These are phyloP conservation scores for Aphanomyces astaci DNA, from an alignment of 352 stramenopile genomes.

Conservation along the genomic window DNA sequence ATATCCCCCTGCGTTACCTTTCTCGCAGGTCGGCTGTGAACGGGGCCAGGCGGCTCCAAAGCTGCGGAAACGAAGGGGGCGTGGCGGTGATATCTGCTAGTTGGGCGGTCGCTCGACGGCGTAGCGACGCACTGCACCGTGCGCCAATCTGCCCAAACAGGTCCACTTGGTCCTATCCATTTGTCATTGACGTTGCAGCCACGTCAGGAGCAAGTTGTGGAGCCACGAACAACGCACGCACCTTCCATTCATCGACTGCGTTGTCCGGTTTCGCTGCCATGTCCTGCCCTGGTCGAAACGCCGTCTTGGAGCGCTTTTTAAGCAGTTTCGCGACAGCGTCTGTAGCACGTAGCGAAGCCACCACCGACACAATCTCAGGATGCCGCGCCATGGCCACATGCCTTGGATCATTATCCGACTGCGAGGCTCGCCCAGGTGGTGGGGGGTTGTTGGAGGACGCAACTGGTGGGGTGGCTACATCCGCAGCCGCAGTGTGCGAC, in stretches of 20 bases:
- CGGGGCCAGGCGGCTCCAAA: not conserved
- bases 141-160: constrained; percentile 1
- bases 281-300: constrained; percentile 1
- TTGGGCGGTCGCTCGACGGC: not conserved
- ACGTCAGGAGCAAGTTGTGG: too few relatives aligned
- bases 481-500: not conserved
- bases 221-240: not conserved
- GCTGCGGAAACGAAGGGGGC: not conserved
- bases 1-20: too few relatives aligned
- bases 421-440: not conserved
- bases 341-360: not conserved
- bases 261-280: not conserved
- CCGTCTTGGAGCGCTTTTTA: not conserved
- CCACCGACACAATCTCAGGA: not conserved
- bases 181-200: too few relatives aligned
- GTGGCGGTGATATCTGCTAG: not conserved
- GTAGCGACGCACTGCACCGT: not conserved
- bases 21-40: not conserved
- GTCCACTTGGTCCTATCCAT: not conserved
- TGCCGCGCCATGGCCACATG: not conserved
- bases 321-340: not conserved
- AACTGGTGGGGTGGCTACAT: not conserved
- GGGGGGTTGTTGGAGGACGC: not conserved
- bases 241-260: constrained; percentile 16
- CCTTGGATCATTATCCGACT: not conserved